Conservation (phyloP, 2,329 filamentous ascomycete species). For the Diaporthe sp. region DNA sequence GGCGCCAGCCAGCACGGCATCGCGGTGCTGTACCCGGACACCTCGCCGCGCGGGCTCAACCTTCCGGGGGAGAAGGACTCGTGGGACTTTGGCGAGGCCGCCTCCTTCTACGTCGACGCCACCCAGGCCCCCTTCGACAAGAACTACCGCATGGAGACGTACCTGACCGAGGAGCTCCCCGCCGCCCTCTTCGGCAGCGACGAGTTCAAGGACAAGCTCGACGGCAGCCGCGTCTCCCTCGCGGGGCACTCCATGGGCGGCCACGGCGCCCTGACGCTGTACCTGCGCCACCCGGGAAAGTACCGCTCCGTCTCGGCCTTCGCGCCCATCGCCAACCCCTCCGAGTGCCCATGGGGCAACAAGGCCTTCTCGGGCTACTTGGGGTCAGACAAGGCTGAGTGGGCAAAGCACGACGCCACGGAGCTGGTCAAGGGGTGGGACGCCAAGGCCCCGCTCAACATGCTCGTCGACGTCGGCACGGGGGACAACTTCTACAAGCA, state of each 20-base stretch:
- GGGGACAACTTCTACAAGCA: constrained; percentile 98
- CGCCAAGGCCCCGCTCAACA: constrained; percentile 73
- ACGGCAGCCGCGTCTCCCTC: constrained; percentile 80
- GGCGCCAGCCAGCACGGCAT: constrained; percentile 84
- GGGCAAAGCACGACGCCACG: constrained; percentile 92
- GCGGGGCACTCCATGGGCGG: constrained; percentile 98
- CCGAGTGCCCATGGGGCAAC: constrained; percentile 90
- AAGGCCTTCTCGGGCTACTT: constrained; percentile 97
- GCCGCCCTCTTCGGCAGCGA: constrained; percentile 75
- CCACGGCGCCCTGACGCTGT: constrained; percentile 93
- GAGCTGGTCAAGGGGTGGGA: constrained; percentile 87
- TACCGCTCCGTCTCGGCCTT: constrained; percentile 94
- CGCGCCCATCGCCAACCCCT: constrained; percentile 90
- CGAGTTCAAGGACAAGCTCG: constrained; percentile 78
- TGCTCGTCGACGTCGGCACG: constrained; percentile 92
- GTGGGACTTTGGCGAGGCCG: constrained; percentile 93
- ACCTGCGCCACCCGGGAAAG: constrained; percentile 89
- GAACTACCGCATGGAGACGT: constrained; percentile 95
- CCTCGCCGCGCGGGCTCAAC: constrained; percentile 86
- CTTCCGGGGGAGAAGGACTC: constrained; percentile 87
- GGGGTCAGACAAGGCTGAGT: constrained; percentile 80
- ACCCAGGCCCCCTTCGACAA: constrained; percentile 79
- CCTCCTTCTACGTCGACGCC: constrained; percentile 95
- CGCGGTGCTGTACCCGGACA: constrained; percentile 96
- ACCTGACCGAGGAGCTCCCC: constrained; percentile 92